These are phyloP conservation scores for Termitomyces sp. DNA, from an alignment of 768 basidiomycete genomes.

Conservation along the genomic window DNA sequence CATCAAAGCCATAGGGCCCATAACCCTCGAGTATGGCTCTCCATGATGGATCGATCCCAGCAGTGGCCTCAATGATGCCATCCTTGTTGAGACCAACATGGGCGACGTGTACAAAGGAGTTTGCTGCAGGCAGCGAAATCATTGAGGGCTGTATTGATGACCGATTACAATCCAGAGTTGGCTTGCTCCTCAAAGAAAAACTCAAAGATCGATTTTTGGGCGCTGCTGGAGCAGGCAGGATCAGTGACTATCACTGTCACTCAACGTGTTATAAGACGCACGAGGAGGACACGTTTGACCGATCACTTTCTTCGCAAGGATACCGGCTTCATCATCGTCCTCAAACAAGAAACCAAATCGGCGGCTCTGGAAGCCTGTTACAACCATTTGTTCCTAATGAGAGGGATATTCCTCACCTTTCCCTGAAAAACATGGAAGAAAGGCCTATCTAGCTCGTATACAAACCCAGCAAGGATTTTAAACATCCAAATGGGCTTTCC, in stretches of 20 bases:
- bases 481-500: slow-evolving; percentile 67
- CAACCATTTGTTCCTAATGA: slow-evolving; percentile 37
- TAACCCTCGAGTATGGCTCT: slow-evolving; percentile 31
- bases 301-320: slow-evolving; percentile 34
- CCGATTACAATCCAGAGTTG: slow-evolving; percentile 21
- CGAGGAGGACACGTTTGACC: slow-evolving; percentile 22
- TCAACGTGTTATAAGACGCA: slow-evolving; percentile 13
- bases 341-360: slow-evolving; percentile 49
- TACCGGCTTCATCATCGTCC: slow-evolving; percentile 42
- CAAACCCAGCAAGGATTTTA: slow-evolving; percentile 51
- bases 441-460: slow-evolving; percentile 79
- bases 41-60: slow-evolving; percentile 52
- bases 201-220: slow-evolving; percentile 22
- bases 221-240: slow-evolving; percentile 10
- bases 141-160: slow-evolving; percentile 30
- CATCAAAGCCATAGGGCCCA: slow-evolving; percentile 5
- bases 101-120: slow-evolving; percentile 62
- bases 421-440: slow-evolving; percentile 92
- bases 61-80: slow-evolving; percentile 48
- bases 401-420: slow-evolving; percentile 48
- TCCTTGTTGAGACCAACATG: slow-evolving; percentile 55
- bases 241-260: slow-evolving; percentile 7
- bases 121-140: slow-evolving; percentile 54
- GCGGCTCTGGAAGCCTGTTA: slow-evolving; percentile 44
- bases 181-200: slow-evolving; percentile 35